Conservation (phyloP, 2,329 filamentous ascomycete genomes). For the Scytalidium sp. region DNA sequence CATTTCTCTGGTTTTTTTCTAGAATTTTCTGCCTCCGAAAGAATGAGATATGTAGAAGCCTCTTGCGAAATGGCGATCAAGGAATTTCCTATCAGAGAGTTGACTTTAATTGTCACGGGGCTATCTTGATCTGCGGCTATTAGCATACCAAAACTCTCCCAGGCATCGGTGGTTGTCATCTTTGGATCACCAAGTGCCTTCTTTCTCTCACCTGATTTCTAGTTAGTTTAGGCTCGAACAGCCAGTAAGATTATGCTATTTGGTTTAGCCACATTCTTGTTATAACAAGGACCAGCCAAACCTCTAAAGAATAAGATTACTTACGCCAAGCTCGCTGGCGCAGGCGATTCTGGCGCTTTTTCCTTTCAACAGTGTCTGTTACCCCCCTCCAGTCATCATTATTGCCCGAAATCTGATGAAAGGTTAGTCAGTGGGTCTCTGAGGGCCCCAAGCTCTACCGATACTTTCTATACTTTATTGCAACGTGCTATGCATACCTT, state of each 20-base stretch:
- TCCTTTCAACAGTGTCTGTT: conserved; percentile 20
- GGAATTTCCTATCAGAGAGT: not conserved
- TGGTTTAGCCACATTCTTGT: not conserved
- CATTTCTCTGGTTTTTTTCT: not conserved
- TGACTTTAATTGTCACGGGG: not conserved
- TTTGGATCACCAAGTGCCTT: not conserved
- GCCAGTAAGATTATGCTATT: not conserved
- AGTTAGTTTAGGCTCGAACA: not conserved
- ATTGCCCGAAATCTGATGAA: too few species aligned
- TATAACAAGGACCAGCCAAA: too few species aligned
- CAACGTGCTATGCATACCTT: too few species aligned
- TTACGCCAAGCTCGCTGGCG: conserved; percentile 24
- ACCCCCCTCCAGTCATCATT: conserved; percentile 31
- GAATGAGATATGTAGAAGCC: not conserved
- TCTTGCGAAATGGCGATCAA: too few species aligned
- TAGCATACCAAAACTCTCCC: not conserved
- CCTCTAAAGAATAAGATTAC: too few species aligned
- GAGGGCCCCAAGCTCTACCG: too few species aligned
- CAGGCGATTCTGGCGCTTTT: conserved; percentile 18
- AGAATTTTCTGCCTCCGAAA: too few species aligned
- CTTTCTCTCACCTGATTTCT: not conserved
- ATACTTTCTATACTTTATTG: too few species aligned
- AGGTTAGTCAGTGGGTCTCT: too few species aligned
- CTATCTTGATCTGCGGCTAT: not conserved
- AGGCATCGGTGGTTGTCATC: not conserved